A percentile compares a stretch with the other conserved stretches of the same genome.
Evolutionary conservation across 2,329 filamentous ascomycete genomes (phyloP).

Genomic region (Hypoxylon rubiginosum): DNA sequence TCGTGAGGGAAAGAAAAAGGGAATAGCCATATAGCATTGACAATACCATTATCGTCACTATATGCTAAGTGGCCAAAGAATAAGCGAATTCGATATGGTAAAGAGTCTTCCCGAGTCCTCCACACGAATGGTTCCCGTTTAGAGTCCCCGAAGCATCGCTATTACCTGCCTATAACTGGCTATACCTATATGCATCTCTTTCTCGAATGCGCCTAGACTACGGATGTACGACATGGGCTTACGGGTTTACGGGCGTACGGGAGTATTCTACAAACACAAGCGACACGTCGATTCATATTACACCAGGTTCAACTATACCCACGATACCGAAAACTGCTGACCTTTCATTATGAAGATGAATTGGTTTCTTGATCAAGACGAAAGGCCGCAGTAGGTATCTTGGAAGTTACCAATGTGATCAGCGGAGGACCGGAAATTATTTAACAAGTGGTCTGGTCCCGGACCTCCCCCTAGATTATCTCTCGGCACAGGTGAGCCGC

Average conservation of each 20-base stretch:
- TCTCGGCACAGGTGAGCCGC: conserved; percentile 25
- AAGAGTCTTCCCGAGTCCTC: not conserved
- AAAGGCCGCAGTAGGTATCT: not conserved
- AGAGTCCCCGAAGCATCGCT: conserved; percentile 6
- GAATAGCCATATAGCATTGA: not conserved
- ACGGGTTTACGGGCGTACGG: not conserved
- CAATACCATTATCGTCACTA: not conserved
- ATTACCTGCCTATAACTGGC: not conserved
- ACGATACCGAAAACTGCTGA: conserved; percentile 4
- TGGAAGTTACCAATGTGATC: conserved; percentile 5
- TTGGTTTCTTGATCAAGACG: conserved; percentile 3
- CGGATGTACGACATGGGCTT: not conserved
- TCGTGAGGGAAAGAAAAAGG: not conserved
- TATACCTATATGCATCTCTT: not conserved
- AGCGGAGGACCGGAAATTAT: conserved; percentile 34
- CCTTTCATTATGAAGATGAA: conserved; percentile 2
- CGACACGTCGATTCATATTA: conserved; percentile 1
- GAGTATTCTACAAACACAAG: not conserved
- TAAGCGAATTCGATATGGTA: not conserved
- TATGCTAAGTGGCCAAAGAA: not conserved
- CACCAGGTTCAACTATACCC: conserved; percentile 17
- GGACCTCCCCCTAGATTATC: conserved; percentile 27
- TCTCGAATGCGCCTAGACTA: not conserved
- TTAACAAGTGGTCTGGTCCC: conserved; percentile 21
- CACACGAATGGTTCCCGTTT: conserved; percentile 2